Percentiles rank a stretch among this genome's conserved stretches.
Evolutionary conservation across 371 early-diverging fungal genomes (phyloP).

Genomic region (Mucor saturninus): DNA sequence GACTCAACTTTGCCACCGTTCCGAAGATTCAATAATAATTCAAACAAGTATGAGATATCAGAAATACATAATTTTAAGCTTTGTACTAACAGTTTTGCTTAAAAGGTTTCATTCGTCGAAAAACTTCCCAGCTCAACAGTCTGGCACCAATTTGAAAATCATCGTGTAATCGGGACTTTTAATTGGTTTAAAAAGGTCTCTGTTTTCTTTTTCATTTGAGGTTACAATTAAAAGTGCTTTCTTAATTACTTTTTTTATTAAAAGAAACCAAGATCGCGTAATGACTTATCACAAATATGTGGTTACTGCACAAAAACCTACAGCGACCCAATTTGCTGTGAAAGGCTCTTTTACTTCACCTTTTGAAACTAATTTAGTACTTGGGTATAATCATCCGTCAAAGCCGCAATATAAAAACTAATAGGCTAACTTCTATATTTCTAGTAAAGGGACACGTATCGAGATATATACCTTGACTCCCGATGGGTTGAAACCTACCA

Average conservation of each 20-base stretch:
- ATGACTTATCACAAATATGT: conserved; percentile 58
- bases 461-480: conserved; percentile 69
- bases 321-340: conserved; percentile 58
- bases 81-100: no score
- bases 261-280: neutral
- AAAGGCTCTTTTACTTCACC: conserved; percentile 71
- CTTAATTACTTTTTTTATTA: neutral
- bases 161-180: no score
- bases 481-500: conserved; percentile 65
- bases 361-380: conserved; percentile 67
- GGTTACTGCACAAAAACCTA: conserved; percentile 59
- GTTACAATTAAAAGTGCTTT: no score
- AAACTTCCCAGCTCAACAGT: no score
- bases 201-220: neutral
- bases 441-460: conserved; percentile 75
- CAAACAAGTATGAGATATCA: no score
- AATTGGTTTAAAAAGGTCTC: neutral
- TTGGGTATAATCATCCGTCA: conserved; percentile 56
- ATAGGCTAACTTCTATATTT: neutral
- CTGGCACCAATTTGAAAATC: no score
- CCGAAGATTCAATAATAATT: no score
- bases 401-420: no score
- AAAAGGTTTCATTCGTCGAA: no score
- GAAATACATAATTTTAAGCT: no score
- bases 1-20: no score